phyloP scores from a whole-genome alignment of 768 basidiomycete species.

The Calocera viscosa region DNA sequence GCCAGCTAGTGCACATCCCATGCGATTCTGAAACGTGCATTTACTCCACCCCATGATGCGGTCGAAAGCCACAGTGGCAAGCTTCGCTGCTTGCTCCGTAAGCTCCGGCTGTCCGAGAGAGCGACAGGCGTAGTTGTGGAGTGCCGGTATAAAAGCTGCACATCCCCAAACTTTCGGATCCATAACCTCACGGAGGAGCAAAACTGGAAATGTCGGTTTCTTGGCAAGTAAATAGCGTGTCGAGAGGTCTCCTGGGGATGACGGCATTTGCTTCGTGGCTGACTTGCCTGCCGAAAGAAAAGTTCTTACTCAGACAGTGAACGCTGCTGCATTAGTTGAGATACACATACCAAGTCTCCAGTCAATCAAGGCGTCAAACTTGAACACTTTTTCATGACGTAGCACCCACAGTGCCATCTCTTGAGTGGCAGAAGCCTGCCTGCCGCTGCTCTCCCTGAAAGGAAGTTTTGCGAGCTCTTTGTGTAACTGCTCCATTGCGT shows the following conservation, averaged over 20 bases:
- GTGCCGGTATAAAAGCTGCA: neutral
- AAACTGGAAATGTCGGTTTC: neutral
- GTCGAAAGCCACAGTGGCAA: neutral
- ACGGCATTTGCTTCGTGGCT: neutral
- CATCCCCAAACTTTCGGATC: neutral
- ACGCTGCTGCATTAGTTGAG: neutral
- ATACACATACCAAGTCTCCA: neutral
- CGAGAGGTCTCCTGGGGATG: neutral
- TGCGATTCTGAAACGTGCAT: neutral
- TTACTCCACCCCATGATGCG: neutral
- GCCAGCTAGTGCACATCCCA: no score
- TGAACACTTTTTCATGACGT: neutral
- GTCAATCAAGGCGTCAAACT: neutral
- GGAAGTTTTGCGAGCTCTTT: conserved; percentile 21
- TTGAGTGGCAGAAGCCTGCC: neutral
- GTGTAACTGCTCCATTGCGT: conserved; percentile 32
- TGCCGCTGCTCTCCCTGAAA: neutral
- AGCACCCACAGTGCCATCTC: neutral
- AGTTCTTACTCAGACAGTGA: no score
- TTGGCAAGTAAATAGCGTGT: neutral
- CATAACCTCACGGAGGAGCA: neutral
- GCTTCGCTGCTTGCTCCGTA: neutral
- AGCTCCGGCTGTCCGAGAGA: neutral
- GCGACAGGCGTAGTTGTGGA: neutral
- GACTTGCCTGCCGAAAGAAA: neutral